A percentile compares a stretch with the other conserved stretches of the same genome.
Conservation (phyloP, 768 basidiomycete species). For the Lentinula aciculospora region DNA sequence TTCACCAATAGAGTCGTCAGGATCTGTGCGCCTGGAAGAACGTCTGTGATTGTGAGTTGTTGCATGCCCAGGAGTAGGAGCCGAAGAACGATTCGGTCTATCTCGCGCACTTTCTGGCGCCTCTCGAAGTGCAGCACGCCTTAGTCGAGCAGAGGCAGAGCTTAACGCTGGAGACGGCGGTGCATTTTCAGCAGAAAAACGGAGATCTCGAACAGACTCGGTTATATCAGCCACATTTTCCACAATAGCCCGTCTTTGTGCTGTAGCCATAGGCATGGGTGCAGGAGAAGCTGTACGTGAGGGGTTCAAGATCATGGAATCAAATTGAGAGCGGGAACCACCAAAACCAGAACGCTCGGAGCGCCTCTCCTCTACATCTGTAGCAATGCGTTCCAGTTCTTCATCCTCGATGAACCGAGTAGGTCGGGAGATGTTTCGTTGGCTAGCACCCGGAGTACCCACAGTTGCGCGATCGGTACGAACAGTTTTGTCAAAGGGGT, state of each 20-base stretch:
- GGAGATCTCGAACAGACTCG: not conserved
- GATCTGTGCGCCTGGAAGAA: conserved; percentile 4
- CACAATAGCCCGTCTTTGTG: not conserved
- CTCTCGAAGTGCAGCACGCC: not conserved
- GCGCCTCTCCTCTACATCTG: conserved; percentile 63
- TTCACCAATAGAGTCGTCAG: conserved; percentile 13
- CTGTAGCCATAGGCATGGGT: not conserved
- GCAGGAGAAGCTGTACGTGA: conserved; percentile 1
- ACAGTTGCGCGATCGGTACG: conserved; percentile 51
- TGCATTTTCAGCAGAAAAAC: not conserved
- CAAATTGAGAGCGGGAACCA: conserved; percentile 4
- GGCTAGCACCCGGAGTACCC: conserved; percentile 23
- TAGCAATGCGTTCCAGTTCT: conserved; percentile 58
- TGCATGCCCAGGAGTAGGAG: conserved; percentile 30
- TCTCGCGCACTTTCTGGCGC: not conserved
- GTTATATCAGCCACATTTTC: not conserved
- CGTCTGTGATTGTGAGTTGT: conserved; percentile 10
- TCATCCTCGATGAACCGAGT: conserved; percentile 46
- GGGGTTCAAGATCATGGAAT: not conserved
- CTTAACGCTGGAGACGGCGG: not conserved
- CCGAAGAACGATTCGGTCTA: conserved; percentile 23
- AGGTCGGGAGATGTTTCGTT: conserved; percentile 7
- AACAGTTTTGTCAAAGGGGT: conserved; percentile 36
- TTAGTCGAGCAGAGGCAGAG: not conserved
- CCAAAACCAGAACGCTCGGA: not conserved